A percentile compares a stretch with the other conserved stretches of the same genome.
Conservation (phyloP, 176 grass and related monocot species). For the Typha latifolia region DNA sequence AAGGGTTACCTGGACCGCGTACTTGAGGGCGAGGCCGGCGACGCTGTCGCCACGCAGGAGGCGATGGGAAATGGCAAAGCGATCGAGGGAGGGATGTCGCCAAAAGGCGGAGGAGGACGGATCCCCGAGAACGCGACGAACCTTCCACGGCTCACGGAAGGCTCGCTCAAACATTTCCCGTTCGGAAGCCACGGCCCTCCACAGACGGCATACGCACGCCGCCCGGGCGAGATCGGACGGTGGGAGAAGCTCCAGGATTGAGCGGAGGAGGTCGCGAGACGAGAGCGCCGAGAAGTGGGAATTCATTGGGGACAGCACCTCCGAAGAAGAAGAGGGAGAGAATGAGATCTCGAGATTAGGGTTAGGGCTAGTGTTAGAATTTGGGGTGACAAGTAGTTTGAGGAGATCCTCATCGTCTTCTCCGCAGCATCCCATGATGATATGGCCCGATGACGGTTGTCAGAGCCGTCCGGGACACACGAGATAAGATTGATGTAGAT, state of each 20-base stretch:
- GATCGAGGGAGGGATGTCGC: constrained; percentile 37
- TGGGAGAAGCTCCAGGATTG: constrained; percentile 49
- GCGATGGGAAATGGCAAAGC: constrained; percentile 72
- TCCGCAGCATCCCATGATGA: constrained; percentile 34
- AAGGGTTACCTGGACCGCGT: constrained; percentile 55
- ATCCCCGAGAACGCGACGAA: constrained; percentile 45
- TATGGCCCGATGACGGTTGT: no score
- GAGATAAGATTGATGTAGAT: no score
- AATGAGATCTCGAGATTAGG: neutral
- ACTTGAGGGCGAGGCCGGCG: constrained; percentile 67
- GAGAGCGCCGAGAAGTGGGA: constrained; percentile 31
- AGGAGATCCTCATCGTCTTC: constrained; percentile 19
- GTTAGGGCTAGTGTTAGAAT: neutral
- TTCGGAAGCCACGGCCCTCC: constrained; percentile 57
- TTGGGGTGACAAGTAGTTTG: neutral
- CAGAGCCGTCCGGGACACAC: no score
- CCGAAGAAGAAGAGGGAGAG: neutral
- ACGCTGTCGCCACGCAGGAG: constrained; percentile 62
- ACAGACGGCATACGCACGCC: constrained; percentile 77
- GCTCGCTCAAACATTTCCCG: constrained; percentile 47
- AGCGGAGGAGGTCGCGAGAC: constrained; percentile 58
- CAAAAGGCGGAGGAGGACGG: constrained; percentile 70
- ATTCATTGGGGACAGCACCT: constrained; percentile 25
- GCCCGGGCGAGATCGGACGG: constrained; percentile 61
- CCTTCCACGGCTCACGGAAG: constrained; percentile 68